Percentiles rank a stretch among this genome's conserved stretches.
These are phyloP conservation scores for Stephania cephalantha DNA, from an alignment of 164 flowering plant species.

Conservation along the genomic window DNA sequence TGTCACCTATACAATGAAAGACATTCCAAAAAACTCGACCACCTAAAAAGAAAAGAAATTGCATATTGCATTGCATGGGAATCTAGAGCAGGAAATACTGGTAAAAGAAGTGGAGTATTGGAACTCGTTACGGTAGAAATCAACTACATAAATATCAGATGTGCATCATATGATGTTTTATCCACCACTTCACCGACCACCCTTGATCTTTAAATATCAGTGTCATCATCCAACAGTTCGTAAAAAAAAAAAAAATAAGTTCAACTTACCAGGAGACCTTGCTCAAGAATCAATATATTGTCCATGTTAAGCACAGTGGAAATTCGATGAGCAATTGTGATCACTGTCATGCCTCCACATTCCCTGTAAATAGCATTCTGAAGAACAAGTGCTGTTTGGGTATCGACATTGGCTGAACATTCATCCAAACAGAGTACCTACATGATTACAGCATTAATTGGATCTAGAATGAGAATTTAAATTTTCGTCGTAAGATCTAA, in stretches of 20 bases:
- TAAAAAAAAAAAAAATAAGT: neutral
- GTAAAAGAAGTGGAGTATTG: neutral
- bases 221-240: neutral
- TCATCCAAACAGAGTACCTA: constrained; percentile 95
- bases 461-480: neutral
- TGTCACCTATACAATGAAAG: neutral
- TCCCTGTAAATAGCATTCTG: constrained; percentile 62
- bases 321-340: constrained; percentile 96
- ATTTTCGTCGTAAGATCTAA: neutral
- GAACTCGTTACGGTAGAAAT: neutral
- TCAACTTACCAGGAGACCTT: constrained; percentile 62
- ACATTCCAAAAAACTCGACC: neutral
- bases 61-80: neutral
- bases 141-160: no score
- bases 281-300: constrained; percentile 65
- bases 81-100: neutral
- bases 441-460: constrained; percentile 6
- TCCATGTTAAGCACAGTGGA: constrained; percentile 83
- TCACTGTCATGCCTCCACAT: constrained; percentile 72
- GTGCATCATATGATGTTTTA: neutral
- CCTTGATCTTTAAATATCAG: no score
- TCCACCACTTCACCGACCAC: neutral
- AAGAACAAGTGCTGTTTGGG: constrained; percentile 57
- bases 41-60: neutral
- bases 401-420: constrained; percentile 86